Conservation (phyloP, 495 filamentous ascomycete genomes). For the Hypomontagnella monticulosa region DNA sequence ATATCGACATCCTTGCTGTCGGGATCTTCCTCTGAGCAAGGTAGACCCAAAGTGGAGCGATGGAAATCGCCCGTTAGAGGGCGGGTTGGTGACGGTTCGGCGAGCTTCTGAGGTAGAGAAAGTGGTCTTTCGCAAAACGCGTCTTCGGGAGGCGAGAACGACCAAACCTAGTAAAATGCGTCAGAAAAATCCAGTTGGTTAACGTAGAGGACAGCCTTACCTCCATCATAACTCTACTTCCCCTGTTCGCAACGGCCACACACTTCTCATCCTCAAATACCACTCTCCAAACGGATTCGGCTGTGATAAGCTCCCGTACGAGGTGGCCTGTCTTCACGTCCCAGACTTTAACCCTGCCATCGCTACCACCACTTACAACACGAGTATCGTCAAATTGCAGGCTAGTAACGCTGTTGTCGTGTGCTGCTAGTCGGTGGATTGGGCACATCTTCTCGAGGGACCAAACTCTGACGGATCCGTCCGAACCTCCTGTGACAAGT, state of each 20-base stretch:
- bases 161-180: conserved; percentile 74
- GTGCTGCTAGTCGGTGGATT: conserved; percentile 94
- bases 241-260: conserved; percentile 90
- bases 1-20: conserved; percentile 55
- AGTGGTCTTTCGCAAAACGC: conserved; percentile 56
- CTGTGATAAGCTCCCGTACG: conserved; percentile 88
- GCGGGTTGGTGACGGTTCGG: conserved; percentile 49
- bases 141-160: conserved; percentile 86
- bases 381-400: conserved; percentile 95
- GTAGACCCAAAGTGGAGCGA: conserved; percentile 30
- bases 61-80: conserved; percentile 53
- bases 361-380: conserved; percentile 93
- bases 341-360: conserved; percentile 98
- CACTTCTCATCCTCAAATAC: conserved; percentile 99
- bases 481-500: conserved; percentile 93
- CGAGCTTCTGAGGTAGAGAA: conserved; percentile 49
- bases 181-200: conserved; percentile 25
- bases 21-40: conserved; percentile 36
- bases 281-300: conserved; percentile 96
- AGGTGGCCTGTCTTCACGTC: conserved; percentile 88
- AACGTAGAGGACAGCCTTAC: conserved; percentile 58
- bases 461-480: conserved; percentile 96
- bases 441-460: conserved; percentile 86
- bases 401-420: conserved; percentile 97
- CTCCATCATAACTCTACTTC: conserved; percentile 93